A percentile compares a stretch with the other conserved stretches of the same genome.
Conservation (phyloP, 148 eudicot species). For the Camellia lanceoleosa region DNA sequence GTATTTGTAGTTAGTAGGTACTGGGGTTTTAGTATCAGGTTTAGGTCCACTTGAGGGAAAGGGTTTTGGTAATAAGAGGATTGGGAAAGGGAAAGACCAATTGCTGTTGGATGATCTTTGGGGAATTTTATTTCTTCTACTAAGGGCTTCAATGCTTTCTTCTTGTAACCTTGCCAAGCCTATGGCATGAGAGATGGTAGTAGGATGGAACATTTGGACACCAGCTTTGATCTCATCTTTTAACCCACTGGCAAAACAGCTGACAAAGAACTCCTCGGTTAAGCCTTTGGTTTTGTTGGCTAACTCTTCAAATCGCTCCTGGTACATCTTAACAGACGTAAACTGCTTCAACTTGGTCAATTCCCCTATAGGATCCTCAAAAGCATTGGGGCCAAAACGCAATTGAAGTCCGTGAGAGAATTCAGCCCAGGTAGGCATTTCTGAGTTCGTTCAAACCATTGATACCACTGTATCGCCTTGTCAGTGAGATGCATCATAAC, state of each 20-base stretch:
- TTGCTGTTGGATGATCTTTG: too few relatives aligned
- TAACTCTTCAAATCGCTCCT: background rate
- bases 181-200: background rate
- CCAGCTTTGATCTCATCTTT: background rate
- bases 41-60: background rate
- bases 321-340: background rate
- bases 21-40: background rate
- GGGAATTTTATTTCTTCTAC: background rate
- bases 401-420: background rate
- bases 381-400: background rate
- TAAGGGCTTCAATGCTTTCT: background rate
- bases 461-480: background rate
- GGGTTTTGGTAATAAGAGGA: too few relatives aligned
- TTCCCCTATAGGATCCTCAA: background rate
- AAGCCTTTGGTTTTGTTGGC: background rate
- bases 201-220: background rate
- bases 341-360: background rate
- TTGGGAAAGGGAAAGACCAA: too few relatives aligned
- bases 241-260: background rate
- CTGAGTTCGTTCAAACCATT: background rate
- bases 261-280: too few relatives aligned
- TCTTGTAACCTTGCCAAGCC: background rate
- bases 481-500: background rate
- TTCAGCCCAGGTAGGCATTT: background rate
- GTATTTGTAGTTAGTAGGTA: too few relatives aligned